phyloP scores from a whole-genome alignment of 2,329 filamentous ascomycete genomes.

The Fusarium neocosmosporiellum region DNA sequence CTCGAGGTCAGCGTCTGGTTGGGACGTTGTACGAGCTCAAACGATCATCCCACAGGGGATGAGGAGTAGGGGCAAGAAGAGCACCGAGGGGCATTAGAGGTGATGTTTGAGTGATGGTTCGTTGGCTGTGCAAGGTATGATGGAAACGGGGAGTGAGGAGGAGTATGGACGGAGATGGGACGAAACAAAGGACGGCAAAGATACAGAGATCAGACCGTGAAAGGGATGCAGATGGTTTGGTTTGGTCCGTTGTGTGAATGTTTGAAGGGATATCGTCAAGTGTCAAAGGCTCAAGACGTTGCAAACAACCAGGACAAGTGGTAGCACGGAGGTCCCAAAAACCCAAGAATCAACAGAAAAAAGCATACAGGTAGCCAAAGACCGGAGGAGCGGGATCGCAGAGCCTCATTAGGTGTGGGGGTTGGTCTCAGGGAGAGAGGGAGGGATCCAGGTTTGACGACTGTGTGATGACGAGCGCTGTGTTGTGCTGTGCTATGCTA shows the following conservation, averaged over 20 bases:
- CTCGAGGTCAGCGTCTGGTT: slow-evolving; percentile 10
- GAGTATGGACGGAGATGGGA: not conserved
- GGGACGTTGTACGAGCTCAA: not conserved
- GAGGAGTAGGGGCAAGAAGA: not conserved
- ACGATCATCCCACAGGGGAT: not conserved
- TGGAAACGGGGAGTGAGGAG: not conserved
- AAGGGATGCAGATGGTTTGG: not conserved
- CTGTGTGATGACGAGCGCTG: slow-evolving; percentile 14
- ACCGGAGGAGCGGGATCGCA: not conserved
- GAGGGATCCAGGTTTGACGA: slow-evolving; percentile 23
- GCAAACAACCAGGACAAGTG: not conserved
- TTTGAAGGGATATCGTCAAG: not conserved
- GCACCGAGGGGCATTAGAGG: not conserved
- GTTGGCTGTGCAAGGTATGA: not conserved
- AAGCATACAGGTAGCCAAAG: slow-evolving; percentile 20
- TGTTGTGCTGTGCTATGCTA: not conserved
- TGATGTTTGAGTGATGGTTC: not conserved
- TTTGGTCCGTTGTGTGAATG: no score
- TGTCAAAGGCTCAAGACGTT: not conserved
- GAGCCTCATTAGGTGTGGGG: not conserved
- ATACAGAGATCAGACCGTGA: not conserved
- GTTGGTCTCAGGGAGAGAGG: slow-evolving; percentile 18
- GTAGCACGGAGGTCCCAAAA: not conserved
- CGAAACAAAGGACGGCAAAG: not conserved
- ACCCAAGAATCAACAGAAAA: not conserved